Percentiles rank a stretch among this genome's conserved stretches.
phyloP scores from a whole-genome alignment of 1,284 basidiomycete genomes.

The Sporisorium exsertum region DNA sequence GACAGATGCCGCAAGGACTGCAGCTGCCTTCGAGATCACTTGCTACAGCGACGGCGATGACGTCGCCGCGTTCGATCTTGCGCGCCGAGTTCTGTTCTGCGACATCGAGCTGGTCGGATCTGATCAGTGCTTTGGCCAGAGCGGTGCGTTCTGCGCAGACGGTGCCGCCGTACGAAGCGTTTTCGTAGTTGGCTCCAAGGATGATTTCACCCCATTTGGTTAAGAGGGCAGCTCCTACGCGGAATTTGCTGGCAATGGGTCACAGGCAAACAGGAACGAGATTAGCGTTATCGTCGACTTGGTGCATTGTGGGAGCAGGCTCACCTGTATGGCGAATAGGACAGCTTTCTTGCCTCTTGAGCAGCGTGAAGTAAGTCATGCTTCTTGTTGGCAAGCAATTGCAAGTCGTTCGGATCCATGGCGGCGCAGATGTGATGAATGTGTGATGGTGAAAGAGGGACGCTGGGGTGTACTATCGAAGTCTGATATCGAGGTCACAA shows the following conservation, averaged over 20 bases:
- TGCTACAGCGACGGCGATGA: constrained; percentile 59
- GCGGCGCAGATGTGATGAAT: background rate
- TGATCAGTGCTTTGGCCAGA: constrained; percentile 54
- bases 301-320: background rate
- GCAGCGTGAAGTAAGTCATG: constrained; percentile 54
- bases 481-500: background rate
- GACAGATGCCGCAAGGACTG: constrained; percentile 82
- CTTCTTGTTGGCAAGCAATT: constrained; percentile 46
- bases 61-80: constrained; percentile 47
- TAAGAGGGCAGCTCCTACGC: constrained; percentile 86
- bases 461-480: background rate
- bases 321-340: constrained; percentile 66
- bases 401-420: constrained; percentile 43
- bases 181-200: constrained; percentile 88
- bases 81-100: constrained; percentile 29
- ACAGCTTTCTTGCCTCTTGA: constrained; percentile 55
- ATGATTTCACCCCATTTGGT: constrained; percentile 78
- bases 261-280: background rate
- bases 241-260: constrained; percentile 77
- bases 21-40: constrained; percentile 58
- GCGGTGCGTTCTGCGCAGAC: constrained; percentile 67
- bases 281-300: background rate
- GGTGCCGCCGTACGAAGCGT: constrained; percentile 82
- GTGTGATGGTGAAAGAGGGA: background rate
- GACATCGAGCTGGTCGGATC: constrained; percentile 30